Evolutionary conservation across 257 asterid species (phyloP), one percentile per base, ranked within the genome.

Genomic region (Handroanthus guayacan): DNA sequence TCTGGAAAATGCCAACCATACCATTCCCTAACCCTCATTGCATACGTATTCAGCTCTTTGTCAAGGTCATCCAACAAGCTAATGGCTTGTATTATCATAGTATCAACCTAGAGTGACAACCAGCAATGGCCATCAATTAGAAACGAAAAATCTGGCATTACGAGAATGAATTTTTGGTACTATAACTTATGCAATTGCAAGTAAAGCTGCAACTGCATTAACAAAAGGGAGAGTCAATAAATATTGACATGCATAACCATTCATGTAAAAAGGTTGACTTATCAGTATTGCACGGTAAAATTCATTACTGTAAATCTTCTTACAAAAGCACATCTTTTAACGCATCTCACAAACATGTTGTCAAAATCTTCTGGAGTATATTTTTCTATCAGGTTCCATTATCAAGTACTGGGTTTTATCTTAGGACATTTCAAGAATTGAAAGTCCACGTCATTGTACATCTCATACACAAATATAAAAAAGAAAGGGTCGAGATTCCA

Each of bases 21-120:
- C 98, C 98, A 91, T 81, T 93, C 97, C 67, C 97, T 85, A 41
- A 93, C 98, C 83, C 98, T 87, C 98, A 93, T 93, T 5, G 96
- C 98, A 81, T 93, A 93, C 1, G 96, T 90, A 69, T 93, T 91
- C 71, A 93, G 84, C 88, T 93, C 98, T 81, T 93, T 93, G 83
- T 93, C 98, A 67, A 93, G 95, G 78, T 93, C 97, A 81, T 93
- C 97, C 86, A 93, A 81, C 86, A 93, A 89, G 86, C 97, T 74
- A 71, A 93, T 91, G 68, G 97, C 98, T 81, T 93, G 98, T 63
- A 93, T 92, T 72, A 93, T 87, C 98, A 93, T 93, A 0, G 96
- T 93, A 75, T 93, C 98, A 67, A 93, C 97, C 97, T 93, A 77
- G 47, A 20, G 48, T 31, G 52, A 43, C 54, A 82, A 51, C 48